phyloP scores from a whole-genome alignment of 2,329 filamentous ascomycete species.

The Rhinocladiella mackenziei region DNA sequence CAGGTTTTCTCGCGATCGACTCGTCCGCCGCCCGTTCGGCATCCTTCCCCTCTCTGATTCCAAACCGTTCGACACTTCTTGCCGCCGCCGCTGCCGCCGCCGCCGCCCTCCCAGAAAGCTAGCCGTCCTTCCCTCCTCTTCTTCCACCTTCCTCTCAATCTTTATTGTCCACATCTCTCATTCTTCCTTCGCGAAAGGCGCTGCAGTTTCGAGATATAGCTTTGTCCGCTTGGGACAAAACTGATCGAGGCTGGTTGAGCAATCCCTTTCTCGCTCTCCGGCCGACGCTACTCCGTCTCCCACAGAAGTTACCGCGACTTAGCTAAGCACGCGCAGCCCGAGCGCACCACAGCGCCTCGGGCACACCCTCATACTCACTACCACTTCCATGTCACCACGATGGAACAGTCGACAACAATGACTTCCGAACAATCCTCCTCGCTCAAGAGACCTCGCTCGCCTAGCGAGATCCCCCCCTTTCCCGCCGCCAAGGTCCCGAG shows the following conservation, averaged over 20 bases:
- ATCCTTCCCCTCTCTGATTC: conserved; percentile 6
- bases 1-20: too few species aligned
- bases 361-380: conserved; percentile 7
- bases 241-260: conserved; percentile 21
- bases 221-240: conserved; percentile 13
- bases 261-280: conserved; percentile 13
- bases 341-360: conserved; percentile 24
- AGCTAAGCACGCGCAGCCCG: conserved; percentile 21
- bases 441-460: conserved; percentile 45
- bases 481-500: conserved; percentile 49
- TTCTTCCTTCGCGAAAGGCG: conserved; percentile 20
- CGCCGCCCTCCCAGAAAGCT: too few species aligned
- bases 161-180: conserved; percentile 7
- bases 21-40: background rate
- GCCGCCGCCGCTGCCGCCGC: conserved; percentile 6
- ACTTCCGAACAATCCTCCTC: conserved; percentile 37
- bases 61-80: conserved; percentile 2
- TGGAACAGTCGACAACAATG: conserved; percentile 25
- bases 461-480: conserved; percentile 39
- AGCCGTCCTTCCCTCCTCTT: conserved; percentile 1
- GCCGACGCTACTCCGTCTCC: conserved; percentile 13
- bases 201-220: conserved; percentile 26
- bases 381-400: conserved; percentile 18
- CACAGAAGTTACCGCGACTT: conserved; percentile 2
- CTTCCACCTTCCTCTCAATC: background rate